A percentile compares a stretch with the other conserved stretches of the same genome.
Conservation (phyloP, 371 early-diverging fungal species). For the Parasitella parasitica region DNA sequence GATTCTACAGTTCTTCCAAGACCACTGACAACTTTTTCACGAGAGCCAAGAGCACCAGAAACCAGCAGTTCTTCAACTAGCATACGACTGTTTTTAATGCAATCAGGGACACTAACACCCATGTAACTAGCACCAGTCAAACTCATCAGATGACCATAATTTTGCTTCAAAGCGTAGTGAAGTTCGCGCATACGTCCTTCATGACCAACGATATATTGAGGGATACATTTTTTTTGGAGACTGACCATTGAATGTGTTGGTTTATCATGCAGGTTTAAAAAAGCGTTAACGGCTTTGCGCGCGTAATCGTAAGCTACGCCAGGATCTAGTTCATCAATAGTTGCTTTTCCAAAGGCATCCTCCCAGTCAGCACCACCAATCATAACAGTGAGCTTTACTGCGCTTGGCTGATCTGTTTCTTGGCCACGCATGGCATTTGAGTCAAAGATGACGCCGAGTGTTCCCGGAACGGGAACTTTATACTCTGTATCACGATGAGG, state of each 20-base stretch:
- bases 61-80: conserved; percentile 56
- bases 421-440: conserved; percentile 76
- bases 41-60: conserved; percentile 39
- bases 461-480: conserved; percentile 45
- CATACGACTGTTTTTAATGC: conserved; percentile 71
- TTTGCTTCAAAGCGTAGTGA: conserved; percentile 47
- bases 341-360: conserved; percentile 33
- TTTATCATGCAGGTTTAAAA: conserved; percentile 54
- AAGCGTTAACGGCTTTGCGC: conserved; percentile 44
- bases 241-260: conserved; percentile 58
- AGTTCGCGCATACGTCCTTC: conserved; percentile 60
- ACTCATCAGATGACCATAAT: conserved; percentile 57
- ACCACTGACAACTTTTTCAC: conserved; percentile 53
- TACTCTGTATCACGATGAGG: conserved; percentile 60
- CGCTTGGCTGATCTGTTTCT: conserved; percentile 32
- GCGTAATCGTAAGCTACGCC: conserved; percentile 25
- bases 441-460: conserved; percentile 91
- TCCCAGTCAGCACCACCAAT: conserved; percentile 84
- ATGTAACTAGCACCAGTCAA: conserved; percentile 81
- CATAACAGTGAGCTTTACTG: conserved; percentile 83
- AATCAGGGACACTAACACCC: conserved; percentile 89
- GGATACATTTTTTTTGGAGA: conserved; percentile 83
- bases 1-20: conserved; percentile 29
- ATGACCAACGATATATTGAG: conserved; percentile 89
- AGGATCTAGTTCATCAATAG: conserved; percentile 33